These are phyloP conservation scores for Leptographium wingfieldii DNA, from an alignment of 2,329 filamentous ascomycete species.

Conservation along the genomic window DNA sequence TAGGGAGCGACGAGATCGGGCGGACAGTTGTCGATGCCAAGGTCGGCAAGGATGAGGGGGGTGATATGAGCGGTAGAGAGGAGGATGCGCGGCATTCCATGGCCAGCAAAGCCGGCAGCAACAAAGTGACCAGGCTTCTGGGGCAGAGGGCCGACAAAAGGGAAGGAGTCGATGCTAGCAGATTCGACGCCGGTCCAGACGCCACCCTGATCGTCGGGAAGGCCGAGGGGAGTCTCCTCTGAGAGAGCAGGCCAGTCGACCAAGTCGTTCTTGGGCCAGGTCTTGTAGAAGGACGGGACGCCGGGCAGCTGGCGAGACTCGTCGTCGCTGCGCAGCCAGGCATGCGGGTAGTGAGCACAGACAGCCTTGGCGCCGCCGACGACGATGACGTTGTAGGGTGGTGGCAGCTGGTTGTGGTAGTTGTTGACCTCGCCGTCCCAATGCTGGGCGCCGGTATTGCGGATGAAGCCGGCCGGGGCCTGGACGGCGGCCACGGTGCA, in stretches of 20 bases:
- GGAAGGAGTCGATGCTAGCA: not conserved
- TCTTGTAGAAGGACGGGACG: not conserved
- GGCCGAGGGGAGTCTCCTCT: not conserved
- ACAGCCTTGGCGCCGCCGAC: slow-evolving; percentile 5
- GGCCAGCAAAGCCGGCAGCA: not conserved
- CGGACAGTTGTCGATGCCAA: not conserved
- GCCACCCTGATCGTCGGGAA: not conserved
- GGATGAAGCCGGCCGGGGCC: slow-evolving; percentile 3
- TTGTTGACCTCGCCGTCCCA: slow-evolving; percentile 3
- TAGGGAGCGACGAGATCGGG: not conserved
- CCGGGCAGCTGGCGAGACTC: slow-evolving; percentile 1
- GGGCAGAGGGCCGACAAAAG: not conserved
- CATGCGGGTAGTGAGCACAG: not conserved
- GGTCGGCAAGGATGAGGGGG: not conserved
- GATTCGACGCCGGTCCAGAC: slow-evolving; percentile 3
- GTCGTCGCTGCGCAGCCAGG: not conserved
- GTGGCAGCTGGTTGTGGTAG: slow-evolving; percentile 5
- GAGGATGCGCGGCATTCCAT: slow-evolving; percentile 4
- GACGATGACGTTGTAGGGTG: slow-evolving; percentile 1
- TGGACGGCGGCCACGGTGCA: slow-evolving; percentile 43
- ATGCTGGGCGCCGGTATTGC: slow-evolving; percentile 4
- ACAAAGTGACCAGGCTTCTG: not conserved
- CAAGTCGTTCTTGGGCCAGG: not conserved
- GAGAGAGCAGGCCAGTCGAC: not conserved
- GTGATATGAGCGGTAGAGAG: not conserved